A percentile compares a stretch with the other conserved stretches of the same genome.
phyloP scores from a whole-genome alignment of 208 protist species.

The Herpetomonas tarakana region DNA sequence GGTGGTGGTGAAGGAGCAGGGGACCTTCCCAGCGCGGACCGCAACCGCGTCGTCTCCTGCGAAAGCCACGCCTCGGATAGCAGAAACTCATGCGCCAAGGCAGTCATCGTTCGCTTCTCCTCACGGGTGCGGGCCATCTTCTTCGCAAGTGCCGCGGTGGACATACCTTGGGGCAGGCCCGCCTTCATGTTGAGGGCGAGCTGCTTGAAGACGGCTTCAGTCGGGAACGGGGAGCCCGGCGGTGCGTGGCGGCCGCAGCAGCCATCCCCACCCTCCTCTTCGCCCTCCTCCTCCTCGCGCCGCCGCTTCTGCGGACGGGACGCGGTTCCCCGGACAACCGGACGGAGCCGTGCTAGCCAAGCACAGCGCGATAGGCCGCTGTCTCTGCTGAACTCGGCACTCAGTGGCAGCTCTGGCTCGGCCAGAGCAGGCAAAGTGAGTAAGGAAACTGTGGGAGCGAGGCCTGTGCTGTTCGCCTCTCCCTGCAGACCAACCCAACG shows the following conservation, averaged over 20 bases:
- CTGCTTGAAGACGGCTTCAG: neutral
- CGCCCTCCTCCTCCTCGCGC: neutral
- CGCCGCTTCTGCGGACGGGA: no score
- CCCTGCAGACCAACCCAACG: neutral
- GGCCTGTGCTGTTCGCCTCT: neutral
- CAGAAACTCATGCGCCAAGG: neutral
- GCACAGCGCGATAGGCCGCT: slow-evolving; percentile 1
- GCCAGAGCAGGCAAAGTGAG: neutral
- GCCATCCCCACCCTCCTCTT: slow-evolving; percentile 1
- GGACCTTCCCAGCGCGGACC: no score
- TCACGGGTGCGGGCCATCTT: neutral
- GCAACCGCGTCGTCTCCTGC: neutral
- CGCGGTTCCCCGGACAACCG: neutral
- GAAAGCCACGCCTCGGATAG: neutral
- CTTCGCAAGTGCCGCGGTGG: slow-evolving; percentile 8
- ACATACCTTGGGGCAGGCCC: slow-evolving; percentile 59
- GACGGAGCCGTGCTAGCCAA: neutral
- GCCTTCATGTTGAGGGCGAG: slow-evolving; percentile 71
- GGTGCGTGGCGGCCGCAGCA: neutral
- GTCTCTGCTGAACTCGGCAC: neutral
- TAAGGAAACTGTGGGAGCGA: neutral
- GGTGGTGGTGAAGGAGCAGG: no score
- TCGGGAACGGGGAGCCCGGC: neutral
- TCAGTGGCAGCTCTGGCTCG: neutral
- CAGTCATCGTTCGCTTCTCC: no score